Conservation (phyloP, 2,329 filamentous ascomycete species). For the Podosphaera leucotricha region DNA sequence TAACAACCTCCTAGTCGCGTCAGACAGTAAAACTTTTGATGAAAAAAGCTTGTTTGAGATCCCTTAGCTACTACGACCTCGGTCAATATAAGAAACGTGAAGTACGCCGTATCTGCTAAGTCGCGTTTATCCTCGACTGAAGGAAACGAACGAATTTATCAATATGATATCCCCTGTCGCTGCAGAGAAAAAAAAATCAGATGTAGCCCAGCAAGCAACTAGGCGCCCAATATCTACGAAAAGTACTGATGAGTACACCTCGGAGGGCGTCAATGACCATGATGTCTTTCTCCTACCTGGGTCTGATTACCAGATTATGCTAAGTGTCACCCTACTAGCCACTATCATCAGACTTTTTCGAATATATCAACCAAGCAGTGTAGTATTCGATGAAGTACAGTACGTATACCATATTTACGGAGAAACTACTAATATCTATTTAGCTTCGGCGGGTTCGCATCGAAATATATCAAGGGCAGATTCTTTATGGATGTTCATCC, state of each 20-base stretch:
- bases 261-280: slow-evolving; percentile 64
- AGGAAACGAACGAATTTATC: not conserved
- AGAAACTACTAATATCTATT: slow-evolving; percentile 4
- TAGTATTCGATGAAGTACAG: slow-evolving; percentile 99
- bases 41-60: no score
- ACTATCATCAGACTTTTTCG: slow-evolving; percentile 70
- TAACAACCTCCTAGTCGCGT: not conserved
- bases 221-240: not conserved
- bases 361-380: slow-evolving; percentile 87
- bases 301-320: slow-evolving; percentile 61
- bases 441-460: slow-evolving; percentile 92
- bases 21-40: not conserved
- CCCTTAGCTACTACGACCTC: no score
- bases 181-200: not conserved
- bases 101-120: no score
- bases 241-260: slow-evolving; percentile 36
- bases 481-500: slow-evolving; percentile 99
- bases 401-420: slow-evolving; percentile 26
- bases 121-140: no score
- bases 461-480: slow-evolving; percentile 96
- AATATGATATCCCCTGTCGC: not conserved
- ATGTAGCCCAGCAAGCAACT: not conserved
- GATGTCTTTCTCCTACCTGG: slow-evolving; percentile 72
- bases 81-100: no score
- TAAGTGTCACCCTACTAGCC: slow-evolving; percentile 49